Percentiles rank a stretch among this genome's conserved stretches.
Conservation (phyloP, 78 protist species). For the Guillardia theta region DNA sequence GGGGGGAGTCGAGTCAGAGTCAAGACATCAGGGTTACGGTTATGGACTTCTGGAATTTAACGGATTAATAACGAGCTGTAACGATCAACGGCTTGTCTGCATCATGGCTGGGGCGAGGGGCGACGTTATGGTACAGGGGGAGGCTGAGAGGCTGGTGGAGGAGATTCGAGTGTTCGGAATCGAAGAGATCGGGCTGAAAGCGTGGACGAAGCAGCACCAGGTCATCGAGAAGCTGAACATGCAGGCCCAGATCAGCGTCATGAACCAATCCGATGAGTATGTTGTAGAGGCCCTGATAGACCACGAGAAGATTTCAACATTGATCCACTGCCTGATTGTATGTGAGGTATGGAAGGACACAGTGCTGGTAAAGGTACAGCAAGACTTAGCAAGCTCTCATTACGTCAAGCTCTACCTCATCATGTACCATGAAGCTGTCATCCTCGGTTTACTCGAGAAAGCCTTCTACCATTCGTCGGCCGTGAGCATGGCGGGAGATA, state of each 20-base stretch:
- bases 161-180: neutral
- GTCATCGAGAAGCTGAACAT: constrained; percentile 23
- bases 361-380: neutral
- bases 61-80: too few species aligned
- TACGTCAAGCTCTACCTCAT: constrained; percentile 17
- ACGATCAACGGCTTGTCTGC: too few species aligned
- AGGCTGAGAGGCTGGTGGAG: neutral
- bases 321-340: neutral
- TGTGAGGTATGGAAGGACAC: constrained; percentile 8
- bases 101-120: too few species aligned
- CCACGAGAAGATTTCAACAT: neutral
- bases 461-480: neutral
- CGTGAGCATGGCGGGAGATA: neutral
- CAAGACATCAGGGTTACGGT: too few species aligned
- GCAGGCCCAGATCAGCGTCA: constrained; percentile 37
- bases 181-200: neutral
- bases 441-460: constrained; percentile 4
- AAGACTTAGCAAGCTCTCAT: neutral
- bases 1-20: too few species aligned
- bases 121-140: neutral
- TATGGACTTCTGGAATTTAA: too few species aligned
- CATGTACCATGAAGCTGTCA: constrained; percentile 21
- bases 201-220: constrained; percentile 25
- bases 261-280: constrained; percentile 9
- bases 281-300: constrained; percentile 28